A percentile compares a stretch with the other conserved stretches of the same genome.
These are phyloP conservation scores for Cucumis hystrix DNA, from an alignment of 306 rosid species.

Conservation along the genomic window DNA sequence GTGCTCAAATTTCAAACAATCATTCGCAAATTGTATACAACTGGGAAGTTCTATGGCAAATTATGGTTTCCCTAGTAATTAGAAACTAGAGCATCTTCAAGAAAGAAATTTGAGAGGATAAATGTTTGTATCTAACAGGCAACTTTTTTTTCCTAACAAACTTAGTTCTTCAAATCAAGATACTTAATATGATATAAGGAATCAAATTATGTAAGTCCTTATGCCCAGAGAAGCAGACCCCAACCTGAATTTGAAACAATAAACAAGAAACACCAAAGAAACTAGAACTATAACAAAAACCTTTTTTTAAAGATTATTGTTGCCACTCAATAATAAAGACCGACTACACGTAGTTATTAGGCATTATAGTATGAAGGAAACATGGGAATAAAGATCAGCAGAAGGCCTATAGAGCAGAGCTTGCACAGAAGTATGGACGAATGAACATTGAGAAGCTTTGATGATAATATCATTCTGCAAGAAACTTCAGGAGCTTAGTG, in stretches of 20 bases:
- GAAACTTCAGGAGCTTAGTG: not conserved
- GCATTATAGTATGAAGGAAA: not conserved
- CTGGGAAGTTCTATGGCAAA: not conserved
- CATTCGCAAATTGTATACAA: not conserved
- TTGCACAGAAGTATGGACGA: not conserved
- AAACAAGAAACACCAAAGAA: not conserved
- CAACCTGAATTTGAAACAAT: not conserved
- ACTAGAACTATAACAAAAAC: not conserved
- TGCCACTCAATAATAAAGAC: not conserved
- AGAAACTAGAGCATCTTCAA: not conserved
- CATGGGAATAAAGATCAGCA: not conserved
- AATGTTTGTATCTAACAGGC: not conserved
- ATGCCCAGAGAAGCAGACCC: not conserved
- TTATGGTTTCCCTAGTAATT: not conserved
- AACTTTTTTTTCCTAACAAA: not conserved
- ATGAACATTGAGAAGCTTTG: not conserved
- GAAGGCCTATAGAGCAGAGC: not conserved
- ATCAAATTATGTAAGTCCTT: not conserved
- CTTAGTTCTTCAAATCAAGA: not conserved
- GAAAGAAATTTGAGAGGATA: not conserved
- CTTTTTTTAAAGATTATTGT: not conserved
- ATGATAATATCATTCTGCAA: not conserved
- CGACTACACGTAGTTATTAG: not conserved
- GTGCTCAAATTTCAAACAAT: not conserved
- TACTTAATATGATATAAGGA: not conserved